Evolutionary conservation across 176 grass and related monocot genomes (phyloP).

Genomic region (Oryza meyeriana): DNA sequence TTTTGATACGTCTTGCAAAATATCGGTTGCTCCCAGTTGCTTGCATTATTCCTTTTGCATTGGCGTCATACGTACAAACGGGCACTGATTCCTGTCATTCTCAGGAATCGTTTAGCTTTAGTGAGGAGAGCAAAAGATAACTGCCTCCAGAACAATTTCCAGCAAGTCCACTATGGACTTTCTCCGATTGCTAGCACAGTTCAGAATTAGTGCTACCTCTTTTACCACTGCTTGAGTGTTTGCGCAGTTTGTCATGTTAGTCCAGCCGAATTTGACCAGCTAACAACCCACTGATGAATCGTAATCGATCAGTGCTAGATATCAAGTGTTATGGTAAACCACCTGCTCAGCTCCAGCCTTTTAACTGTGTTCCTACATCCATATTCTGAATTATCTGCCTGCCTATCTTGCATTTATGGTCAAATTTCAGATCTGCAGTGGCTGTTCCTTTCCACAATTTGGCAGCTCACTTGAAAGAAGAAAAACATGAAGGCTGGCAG

Average conservation of each 20-base stretch:
- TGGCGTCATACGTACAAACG: neutral
- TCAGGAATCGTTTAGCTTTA: neutral
- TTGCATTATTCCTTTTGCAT: neutral
- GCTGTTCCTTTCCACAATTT: slow-evolving; percentile 5
- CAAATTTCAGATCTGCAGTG: slow-evolving; percentile 31
- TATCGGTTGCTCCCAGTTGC: neutral
- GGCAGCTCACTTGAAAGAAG: neutral
- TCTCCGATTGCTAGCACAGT: neutral
- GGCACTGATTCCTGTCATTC: neutral
- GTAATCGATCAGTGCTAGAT: neutral
- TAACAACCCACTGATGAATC: neutral
- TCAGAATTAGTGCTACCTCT: neutral
- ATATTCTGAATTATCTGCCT: neutral
- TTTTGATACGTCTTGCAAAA: neutral
- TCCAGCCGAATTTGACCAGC: neutral
- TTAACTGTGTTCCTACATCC: neutral
- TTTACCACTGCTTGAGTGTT: neutral
- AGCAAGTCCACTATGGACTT: neutral
- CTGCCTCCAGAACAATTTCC: neutral
- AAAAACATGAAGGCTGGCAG: neutral
- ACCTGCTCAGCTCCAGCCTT: neutral
- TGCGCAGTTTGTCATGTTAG: neutral
- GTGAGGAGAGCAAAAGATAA: slow-evolving; percentile 23
- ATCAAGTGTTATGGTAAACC: neutral
- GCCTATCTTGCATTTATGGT: neutral